Base-by-base conservation (phyloP, 202 grass and related monocot species). In the Cymbopogon flexuosus region DNA sequence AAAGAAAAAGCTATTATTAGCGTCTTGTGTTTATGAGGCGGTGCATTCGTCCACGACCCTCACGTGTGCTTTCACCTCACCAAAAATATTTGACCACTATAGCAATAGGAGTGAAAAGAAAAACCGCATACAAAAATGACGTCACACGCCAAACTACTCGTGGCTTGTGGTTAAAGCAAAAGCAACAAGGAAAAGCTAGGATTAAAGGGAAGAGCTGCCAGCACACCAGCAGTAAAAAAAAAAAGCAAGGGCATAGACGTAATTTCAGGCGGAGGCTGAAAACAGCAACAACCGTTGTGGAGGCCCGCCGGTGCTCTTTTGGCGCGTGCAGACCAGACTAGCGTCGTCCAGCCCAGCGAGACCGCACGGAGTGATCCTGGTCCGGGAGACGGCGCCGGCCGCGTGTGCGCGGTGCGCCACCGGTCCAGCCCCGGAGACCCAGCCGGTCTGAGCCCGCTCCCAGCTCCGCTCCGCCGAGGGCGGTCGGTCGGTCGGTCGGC, bases 401-500 rank as follows among this genome's bases (percentile, higher is more conserved):
- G 31, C 33, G 63, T 11, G 8, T 5, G 14, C 46, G 15, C 5
- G 5, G 14, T 40, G 65, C 36, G 65, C 36, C 65, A 42, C 77
- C 24, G 66, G 69, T 73, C 79, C 60, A 33, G 58, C 30, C 30
- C 18, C 30, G 37, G 39, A 5, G 78, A 79, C 70, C 5, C 10
- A 2, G 1, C 10, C 9, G 34, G 3, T 5, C 78, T 79, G 65
- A 58, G 73, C 29, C 34, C 5, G 34, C 3, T 3, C 36, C 16
- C 62, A 19, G 77, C 2, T 39, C 9, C 11, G 36, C 36, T 41
- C 36, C 66, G 37, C 21, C 0, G 7, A 33, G n/a, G 1, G 6
- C 0, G 30, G 14, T 18, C 51, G 77, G 27, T 18, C 3, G 41
- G 69, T 36, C 29, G 70, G 84, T 64, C 84, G 79, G 72, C 73